Conservation (phyloP, 148 eudicot species). For the Silene uniflora region DNA sequence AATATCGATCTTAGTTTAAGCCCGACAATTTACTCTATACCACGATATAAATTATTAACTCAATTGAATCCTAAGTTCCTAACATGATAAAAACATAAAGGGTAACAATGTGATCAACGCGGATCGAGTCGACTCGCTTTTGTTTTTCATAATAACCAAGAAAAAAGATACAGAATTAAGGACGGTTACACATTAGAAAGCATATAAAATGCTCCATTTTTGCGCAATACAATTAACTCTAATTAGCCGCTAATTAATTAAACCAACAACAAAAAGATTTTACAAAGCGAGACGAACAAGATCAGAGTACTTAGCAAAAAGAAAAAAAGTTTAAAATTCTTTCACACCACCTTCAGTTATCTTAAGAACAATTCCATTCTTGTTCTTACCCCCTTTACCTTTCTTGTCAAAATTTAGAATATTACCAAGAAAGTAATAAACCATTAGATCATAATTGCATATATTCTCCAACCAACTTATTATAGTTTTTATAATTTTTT, state of each 20-base stretch:
- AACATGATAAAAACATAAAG: too few species aligned
- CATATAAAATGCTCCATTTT: slow-evolving; percentile 19
- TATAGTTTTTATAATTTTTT: background rate
- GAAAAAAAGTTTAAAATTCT: slow-evolving; percentile 15
- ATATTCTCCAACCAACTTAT: slow-evolving; percentile 19
- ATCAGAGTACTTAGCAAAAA: background rate
- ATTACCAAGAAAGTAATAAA: too few species aligned
- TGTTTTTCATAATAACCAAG: background rate
- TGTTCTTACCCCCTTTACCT: background rate
- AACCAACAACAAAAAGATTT: background rate
- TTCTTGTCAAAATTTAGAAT: slow-evolving; percentile 23
- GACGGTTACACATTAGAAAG: slow-evolving; percentile 21
- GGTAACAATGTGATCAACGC: too few species aligned
- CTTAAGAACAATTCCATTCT: background rate
- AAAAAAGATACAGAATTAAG: background rate
- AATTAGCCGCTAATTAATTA: slow-evolving; percentile 18
- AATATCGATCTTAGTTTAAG: background rate
- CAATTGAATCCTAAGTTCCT: too few species aligned
- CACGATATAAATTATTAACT: too few species aligned
- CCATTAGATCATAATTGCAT: too few species aligned
- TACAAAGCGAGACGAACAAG: background rate
- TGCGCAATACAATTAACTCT: slow-evolving; percentile 14
- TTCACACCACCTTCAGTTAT: background rate
- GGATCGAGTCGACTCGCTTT: background rate
- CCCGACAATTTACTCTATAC: background rate